Conservation (phyloP, 768 basidiomycete genomes). For the Phaeolepiota aurea region DNA sequence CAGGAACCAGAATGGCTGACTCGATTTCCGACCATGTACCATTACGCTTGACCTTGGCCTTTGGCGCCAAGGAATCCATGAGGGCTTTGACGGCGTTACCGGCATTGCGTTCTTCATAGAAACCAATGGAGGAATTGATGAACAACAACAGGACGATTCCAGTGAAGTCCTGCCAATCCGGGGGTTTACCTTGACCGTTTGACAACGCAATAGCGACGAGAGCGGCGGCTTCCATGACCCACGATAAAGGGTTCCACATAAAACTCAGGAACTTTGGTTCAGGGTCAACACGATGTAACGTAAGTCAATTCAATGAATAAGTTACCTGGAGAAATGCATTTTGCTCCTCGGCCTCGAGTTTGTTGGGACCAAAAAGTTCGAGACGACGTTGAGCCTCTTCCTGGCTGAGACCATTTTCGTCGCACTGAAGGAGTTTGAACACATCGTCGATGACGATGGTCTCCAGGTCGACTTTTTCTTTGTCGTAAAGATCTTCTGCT, state of each 20-base stretch:
- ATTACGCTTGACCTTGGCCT: constrained; percentile 87
- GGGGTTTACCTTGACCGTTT: constrained; percentile 79
- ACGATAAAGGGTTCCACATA: constrained; percentile 99
- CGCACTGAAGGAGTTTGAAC: constrained; percentile 90
- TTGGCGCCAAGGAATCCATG: constrained; percentile 98
- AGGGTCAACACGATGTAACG: constrained; percentile 4
- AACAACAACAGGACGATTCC: constrained; percentile 90
- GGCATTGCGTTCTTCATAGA: constrained; percentile 95
- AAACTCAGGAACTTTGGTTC: constrained; percentile 72
- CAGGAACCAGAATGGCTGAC: constrained; percentile 83
- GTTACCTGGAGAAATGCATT: constrained; percentile 81
- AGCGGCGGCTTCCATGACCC: constrained; percentile 99
- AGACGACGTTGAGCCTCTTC: constrained; percentile 80
- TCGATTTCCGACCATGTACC: constrained; percentile 88
- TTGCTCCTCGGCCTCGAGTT: constrained; percentile 84
- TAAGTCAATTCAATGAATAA: background rate
- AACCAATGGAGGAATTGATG: constrained; percentile 95
- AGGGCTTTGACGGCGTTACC: constrained; percentile 99
- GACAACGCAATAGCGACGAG: constrained; percentile 93
- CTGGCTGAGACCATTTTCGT: constrained; percentile 64
- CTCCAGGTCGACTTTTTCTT: constrained; percentile 99
- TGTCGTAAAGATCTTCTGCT: constrained; percentile 92
- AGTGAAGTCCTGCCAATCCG: constrained; percentile 97
- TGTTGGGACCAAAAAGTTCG: constrained; percentile 94
- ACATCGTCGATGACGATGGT: constrained; percentile 95